Base-by-base conservation (phyloP, 2,329 filamentous ascomycete species). In the Colletotrichum tamarilloi region DNA sequence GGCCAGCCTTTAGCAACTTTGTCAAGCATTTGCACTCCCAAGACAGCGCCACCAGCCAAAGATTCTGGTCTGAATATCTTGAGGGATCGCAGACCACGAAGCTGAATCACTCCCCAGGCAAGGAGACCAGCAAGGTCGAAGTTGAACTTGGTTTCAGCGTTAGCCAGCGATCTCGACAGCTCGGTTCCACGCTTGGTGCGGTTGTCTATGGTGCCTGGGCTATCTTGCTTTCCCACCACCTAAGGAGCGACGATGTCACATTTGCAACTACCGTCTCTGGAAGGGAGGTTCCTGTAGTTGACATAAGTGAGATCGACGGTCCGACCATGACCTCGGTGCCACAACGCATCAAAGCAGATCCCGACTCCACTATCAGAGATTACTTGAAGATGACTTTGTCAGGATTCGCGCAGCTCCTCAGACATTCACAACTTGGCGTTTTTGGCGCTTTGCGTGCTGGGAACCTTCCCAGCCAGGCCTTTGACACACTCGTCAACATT, bases 281-380 rank as follows among this genome's bases (percentile, higher is more conserved):
- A 19, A 79, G 84, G 67, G 86, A 88, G 75, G 80, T 84, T 16
- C 84, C 85, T 3, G 78, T 88, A 9, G 77, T 82, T 5, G 82
- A 82, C 2, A 84, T 88, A 12, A 81, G 87, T 60, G 81, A 84
- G 30, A 84, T 84, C 24, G 83, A 87, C 56, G 87, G 87, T 1
- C 80, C 84, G 4, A 84, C 85, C 68, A 83, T 86, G 70, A 85
- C 84, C 69, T 56, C 52, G 8, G 67, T 63, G 30, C 67, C 75
- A 12, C 80, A 78, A 32, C 67, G 81, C 7, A 64, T 80, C 12
- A 71, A 74, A 2, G 30, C 80, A 0, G 68, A 71, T 1, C 55
- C 73, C 12, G 59, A 75, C 1, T 66, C 57, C 9, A 66, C 74
- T 2, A 57, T 89, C 9, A 58, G 70, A 16, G 69, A 77, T 2